Conservation (phyloP, 768 basidiomycete genomes). For the Rhodocollybia butyracea region DNA sequence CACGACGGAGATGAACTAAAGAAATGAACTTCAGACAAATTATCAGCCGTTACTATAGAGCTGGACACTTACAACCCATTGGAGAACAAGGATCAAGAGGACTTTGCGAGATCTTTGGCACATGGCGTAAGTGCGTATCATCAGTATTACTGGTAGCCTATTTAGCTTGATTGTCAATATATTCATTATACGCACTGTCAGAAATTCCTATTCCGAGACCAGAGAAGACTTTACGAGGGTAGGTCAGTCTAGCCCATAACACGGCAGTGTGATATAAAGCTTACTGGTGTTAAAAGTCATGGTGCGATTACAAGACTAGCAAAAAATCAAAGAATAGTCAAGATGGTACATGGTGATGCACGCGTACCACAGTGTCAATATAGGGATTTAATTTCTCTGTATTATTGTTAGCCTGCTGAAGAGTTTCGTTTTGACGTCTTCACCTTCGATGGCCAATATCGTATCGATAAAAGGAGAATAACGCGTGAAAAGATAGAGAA, state of each 20-base stretch:
- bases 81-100: background rate
- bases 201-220: background rate
- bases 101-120: slow-evolving; percentile 1
- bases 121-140: background rate
- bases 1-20: background rate
- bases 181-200: background rate
- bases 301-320: background rate
- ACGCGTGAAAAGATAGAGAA: background rate
- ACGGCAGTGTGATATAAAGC: background rate
- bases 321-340: background rate
- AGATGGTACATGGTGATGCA: background rate
- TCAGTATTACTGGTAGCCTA: background rate
- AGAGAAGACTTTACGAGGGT: slow-evolving; percentile 1
- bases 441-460: background rate
- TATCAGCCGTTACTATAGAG: background rate
- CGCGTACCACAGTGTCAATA: background rate
- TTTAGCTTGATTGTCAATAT: no score
- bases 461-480: slow-evolving; percentile 3
- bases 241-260: background rate
- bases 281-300: background rate
- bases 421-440: background rate
- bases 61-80: background rate
- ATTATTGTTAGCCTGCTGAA: no score
- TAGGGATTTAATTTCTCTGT: background rate
- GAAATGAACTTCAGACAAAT: background rate